Evolutionary conservation across 768 basidiomycete genomes (phyloP), one percentile per base, ranked within the genome.

Genomic region (Sporobolomyces phaffii): DNA sequence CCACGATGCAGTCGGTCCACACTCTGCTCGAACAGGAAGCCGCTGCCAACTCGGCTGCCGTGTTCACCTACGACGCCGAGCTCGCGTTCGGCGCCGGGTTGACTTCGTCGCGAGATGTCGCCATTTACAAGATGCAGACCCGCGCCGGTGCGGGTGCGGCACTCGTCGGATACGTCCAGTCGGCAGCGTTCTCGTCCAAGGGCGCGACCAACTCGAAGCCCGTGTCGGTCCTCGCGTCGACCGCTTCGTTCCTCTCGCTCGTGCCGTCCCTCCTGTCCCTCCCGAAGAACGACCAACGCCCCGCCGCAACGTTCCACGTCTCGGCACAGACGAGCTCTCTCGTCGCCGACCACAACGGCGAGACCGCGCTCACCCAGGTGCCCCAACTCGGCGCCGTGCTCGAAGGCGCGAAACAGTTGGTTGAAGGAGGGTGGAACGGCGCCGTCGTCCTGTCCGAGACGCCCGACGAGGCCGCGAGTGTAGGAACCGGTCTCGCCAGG

Each of bases 171-270:
- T 75, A 66, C 75, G 50, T 75, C 51, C 57, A 69, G 53, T 53
- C 63, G 17, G 89, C 87, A 10, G 86, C 89, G 74, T 87, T 88
- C 41, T 84, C 89, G 20, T 89, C 87, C 76, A 82, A 82, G 71
- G 86, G 89, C 68, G 49, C 17, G 6, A 28, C 2, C 7, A 61
- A 61, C 47, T 34, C 51, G 44, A 76, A 76, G 33, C 73, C 74
- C 52, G 65, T 79, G 64, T 69, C 75, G n/a, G 76, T 80, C 18
- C 78, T 81, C 77, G 90, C 89, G 5, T 88, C 91, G 0, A 87
- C 90, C 0, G 80, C 80, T n/a, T 91, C 93, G 4, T 81, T 98
- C 48, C 85, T 87, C 11, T 81, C 85, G 64, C 91, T 98, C 87
- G 83, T 87, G 1, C 84, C 87, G 11, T 86, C 88, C 6, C 83